phyloP scores from a whole-genome alignment of 148 eudicot genomes.

The Camellia sinensis region DNA sequence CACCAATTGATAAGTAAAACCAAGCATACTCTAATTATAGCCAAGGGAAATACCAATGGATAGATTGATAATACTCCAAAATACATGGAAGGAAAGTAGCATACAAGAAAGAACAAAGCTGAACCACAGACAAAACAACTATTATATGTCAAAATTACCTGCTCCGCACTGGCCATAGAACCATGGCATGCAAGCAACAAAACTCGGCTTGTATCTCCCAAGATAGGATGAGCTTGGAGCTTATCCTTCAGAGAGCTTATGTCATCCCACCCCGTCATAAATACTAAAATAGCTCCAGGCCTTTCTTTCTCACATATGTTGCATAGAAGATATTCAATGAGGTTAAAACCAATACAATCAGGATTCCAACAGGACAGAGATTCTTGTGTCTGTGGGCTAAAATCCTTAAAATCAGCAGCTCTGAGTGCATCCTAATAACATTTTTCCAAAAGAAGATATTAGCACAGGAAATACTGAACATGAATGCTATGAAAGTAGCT shows the following conservation, averaged over 20 bases:
- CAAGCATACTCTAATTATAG: neutral
- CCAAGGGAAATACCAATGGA: neutral
- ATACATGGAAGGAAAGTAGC: neutral
- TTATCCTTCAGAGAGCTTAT: constrained; percentile 89
- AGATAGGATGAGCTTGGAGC: constrained; percentile 62
- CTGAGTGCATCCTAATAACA: constrained; percentile 68
- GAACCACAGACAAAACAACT: neutral
- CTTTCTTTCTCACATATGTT: constrained; percentile 75
- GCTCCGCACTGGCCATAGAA: constrained; percentile 94
- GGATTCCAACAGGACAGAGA: constrained; percentile 99
- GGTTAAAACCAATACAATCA: constrained; percentile 86
- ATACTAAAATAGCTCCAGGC: constrained; percentile 89
- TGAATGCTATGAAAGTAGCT: constrained; percentile 3
- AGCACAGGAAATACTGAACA: constrained; percentile 15
- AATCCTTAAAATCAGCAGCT: constrained; percentile 73
- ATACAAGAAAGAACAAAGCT: no score
- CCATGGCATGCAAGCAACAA: constrained; percentile 95
- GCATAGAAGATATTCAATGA: constrained; percentile 75
- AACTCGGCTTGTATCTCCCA: constrained; percentile 77
- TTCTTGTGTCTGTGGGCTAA: constrained; percentile 59
- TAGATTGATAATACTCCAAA: neutral
- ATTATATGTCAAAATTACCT: constrained; percentile 43
- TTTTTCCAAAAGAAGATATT: constrained; percentile 15
- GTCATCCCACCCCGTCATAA: constrained; percentile 99
- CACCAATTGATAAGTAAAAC: neutral